Evolutionary conservation across 2,329 filamentous ascomycete genomes (phyloP).

Genomic region (Boeremia lycopersici): DNA sequence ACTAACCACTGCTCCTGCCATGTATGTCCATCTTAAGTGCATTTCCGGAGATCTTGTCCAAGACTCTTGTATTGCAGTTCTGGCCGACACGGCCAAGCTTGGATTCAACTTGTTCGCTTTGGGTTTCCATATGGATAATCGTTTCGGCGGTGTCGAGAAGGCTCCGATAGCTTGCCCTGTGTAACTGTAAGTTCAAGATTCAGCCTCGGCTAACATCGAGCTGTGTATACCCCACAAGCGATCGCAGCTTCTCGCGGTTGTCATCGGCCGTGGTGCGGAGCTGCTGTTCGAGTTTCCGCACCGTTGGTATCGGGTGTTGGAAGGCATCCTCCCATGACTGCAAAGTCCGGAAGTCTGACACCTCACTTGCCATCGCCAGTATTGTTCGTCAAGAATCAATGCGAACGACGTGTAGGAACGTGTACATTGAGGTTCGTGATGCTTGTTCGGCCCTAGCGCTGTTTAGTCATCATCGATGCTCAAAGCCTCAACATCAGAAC

Average conservation of each 20-base stretch:
- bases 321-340: constrained; percentile 71
- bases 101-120: constrained; percentile 76
- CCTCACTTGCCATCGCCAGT: constrained; percentile 58
- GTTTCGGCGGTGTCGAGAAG: constrained; percentile 89
- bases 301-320: constrained; percentile 66
- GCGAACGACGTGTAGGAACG: constrained; percentile 5
- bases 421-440: constrained; percentile 14
- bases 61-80: constrained; percentile 73
- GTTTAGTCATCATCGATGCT: constrained; percentile 11
- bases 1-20: constrained; percentile 50
- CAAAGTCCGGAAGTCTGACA: constrained; percentile 62
- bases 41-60: constrained; percentile 69
- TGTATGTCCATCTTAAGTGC: constrained; percentile 58
- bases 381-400: neutral
- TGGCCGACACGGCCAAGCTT: constrained; percentile 74
- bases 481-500: neutral
- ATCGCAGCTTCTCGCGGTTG: constrained; percentile 69
- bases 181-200: constrained; percentile 5
- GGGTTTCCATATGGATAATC: constrained; percentile 86
- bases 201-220: neutral
- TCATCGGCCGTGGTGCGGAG: constrained; percentile 66
- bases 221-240: constrained; percentile 65
- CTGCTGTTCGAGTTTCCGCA: constrained; percentile 68
- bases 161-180: constrained; percentile 76
- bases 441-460: constrained; percentile 6